phyloP scores from a whole-genome alignment of 371 early-diverging fungal species.

The Mortierella sp. region DNA sequence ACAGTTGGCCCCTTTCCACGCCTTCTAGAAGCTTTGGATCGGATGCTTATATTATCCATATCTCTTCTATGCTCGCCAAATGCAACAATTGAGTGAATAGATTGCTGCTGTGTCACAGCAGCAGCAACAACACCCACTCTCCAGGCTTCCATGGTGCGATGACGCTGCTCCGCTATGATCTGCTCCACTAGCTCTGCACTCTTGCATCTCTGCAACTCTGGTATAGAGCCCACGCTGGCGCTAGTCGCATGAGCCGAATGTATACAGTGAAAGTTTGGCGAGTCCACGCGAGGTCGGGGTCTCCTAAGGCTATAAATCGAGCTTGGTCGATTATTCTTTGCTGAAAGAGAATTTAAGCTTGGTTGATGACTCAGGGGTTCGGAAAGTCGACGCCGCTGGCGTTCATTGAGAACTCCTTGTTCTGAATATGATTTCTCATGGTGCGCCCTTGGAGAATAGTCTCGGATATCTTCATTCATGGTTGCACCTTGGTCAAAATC shows the following conservation, averaged over 20 bases:
- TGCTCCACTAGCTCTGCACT: slow-evolving; percentile 47
- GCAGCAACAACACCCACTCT: slow-evolving; percentile 58
- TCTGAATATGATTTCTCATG: slow-evolving; percentile 36
- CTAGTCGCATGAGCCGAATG: slow-evolving; percentile 35
- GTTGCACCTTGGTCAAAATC: neutral
- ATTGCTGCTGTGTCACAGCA: slow-evolving; percentile 35
- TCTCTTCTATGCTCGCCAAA: slow-evolving; percentile 30
- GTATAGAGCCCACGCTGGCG: slow-evolving; percentile 18
- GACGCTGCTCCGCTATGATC: slow-evolving; percentile 44
- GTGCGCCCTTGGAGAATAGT: neutral
- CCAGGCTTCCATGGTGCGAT: slow-evolving; percentile 59
- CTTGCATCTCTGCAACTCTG: slow-evolving; percentile 39
- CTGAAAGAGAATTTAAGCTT: slow-evolving; percentile 10
- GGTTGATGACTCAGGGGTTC: slow-evolving; percentile 38
- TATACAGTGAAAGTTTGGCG: slow-evolving; percentile 16
- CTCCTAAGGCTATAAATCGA: slow-evolving; percentile 45
- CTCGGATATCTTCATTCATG: slow-evolving; percentile 3
- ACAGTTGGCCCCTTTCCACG: neutral
- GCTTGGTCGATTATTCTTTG: slow-evolving; percentile 41
- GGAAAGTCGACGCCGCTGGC: slow-evolving; percentile 45
- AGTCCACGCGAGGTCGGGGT: slow-evolving; percentile 22
- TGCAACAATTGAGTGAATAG: slow-evolving; percentile 27
- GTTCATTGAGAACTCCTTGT: slow-evolving; percentile 12
- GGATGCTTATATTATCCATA: slow-evolving; percentile 31
- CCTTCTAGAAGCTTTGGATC: slow-evolving; percentile 37